Percentiles rank a stretch among this genome's conserved stretches.
Evolutionary conservation across 176 grass and related monocot genomes (phyloP).

Genomic region (Miscanthus lutarioriparius): DNA sequence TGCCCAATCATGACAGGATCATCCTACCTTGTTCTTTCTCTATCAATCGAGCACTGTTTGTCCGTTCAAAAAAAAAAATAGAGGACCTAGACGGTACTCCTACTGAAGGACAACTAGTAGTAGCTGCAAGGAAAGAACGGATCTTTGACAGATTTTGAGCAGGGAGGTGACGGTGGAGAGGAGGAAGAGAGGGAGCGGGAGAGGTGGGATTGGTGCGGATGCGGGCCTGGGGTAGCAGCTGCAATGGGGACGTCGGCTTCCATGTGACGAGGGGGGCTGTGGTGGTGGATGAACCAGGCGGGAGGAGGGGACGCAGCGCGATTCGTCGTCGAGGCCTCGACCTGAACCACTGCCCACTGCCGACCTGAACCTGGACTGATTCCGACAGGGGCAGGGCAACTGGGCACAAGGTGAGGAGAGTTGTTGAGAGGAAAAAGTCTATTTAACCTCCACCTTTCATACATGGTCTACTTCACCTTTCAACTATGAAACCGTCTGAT

Average conservation of each 20-base stretch:
- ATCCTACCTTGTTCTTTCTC: background rate
- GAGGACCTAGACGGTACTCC: background rate
- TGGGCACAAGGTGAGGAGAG: too few species aligned
- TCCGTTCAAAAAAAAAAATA: too few species aligned
- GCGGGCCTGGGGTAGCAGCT: conserved; percentile 18
- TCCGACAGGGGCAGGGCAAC: background rate
- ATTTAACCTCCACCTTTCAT: too few species aligned
- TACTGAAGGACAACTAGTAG: background rate
- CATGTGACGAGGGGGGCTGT: conserved; percentile 33
- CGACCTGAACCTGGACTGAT: background rate
- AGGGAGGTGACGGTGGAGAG: background rate
- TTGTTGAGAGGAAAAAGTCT: too few species aligned
- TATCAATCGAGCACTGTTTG: background rate
- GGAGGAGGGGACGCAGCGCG: background rate
- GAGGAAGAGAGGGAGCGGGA: background rate
- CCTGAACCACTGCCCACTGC: too few species aligned
- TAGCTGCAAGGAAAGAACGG: background rate
- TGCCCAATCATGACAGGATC: background rate
- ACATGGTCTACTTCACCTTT: too few species aligned
- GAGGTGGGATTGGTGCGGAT: conserved; percentile 1
- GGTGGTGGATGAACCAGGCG: background rate
- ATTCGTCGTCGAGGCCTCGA: background rate
- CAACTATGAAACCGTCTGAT: too few species aligned
- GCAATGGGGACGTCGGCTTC: conserved; percentile 61
- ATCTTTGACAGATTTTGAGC: conserved; percentile 26